phyloP scores from a whole-genome alignment of 148 eudicot species.

The Nyssa sinensis region DNA sequence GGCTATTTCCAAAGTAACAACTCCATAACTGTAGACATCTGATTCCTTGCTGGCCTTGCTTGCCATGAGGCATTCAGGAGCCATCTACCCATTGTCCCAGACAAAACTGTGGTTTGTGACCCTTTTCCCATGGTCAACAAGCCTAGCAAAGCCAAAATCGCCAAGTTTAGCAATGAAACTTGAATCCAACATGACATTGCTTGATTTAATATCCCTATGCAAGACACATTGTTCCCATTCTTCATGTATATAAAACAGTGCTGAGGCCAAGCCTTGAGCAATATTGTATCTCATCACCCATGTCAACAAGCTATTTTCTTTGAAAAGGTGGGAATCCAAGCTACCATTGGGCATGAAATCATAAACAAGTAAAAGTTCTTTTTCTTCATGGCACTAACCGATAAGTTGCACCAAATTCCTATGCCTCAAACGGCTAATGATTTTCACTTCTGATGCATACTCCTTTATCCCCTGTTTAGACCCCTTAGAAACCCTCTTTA shows the following conservation, averaged over 20 bases:
- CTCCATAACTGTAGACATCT: conserved; percentile 17
- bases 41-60: conserved; percentile 18
- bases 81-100: conserved; percentile 18
- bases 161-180: conserved; percentile 10
- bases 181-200: conserved; percentile 18
- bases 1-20: conserved; percentile 19
- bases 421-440: not conserved
- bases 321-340: not conserved
- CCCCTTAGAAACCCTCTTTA: not conserved
- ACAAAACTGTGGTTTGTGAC: conserved; percentile 13
- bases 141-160: conserved; percentile 21
- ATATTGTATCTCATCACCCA: not conserved
- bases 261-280: not conserved
- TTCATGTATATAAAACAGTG: not conserved
- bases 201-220: conserved; percentile 22
- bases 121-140: conserved; percentile 17
- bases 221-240: conserved; percentile 9
- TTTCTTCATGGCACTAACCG: not conserved
- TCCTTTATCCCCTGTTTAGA: not conserved
- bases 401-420: not conserved
- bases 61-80: conserved; percentile 9
- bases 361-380: not conserved
- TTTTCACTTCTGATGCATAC: not conserved
- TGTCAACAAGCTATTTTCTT: not conserved
- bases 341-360: not conserved